Evolutionary conservation across 176 grass and related monocot genomes (phyloP), one percentile per base, ranked within the genome.

Genomic region (Bolboschoenus planiculmis): DNA sequence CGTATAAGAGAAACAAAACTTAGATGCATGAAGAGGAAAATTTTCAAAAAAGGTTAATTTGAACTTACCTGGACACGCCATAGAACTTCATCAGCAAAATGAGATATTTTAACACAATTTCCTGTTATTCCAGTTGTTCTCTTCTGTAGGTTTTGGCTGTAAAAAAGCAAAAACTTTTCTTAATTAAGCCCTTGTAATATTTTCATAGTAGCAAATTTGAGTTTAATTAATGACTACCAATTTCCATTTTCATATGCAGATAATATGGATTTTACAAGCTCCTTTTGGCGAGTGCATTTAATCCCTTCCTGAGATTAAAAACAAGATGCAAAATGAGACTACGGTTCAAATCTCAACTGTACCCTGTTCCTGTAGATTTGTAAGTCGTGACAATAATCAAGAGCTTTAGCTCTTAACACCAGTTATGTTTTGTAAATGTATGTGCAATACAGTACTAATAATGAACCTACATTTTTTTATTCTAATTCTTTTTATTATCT

Each of bases 1-100:
- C 61, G 18, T 7, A 54, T 20, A 71, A 24, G 3, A 48, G 3
- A 18, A 76, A 55, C 33, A 83, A 62, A 47, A 26, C 40, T 40
- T 18, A 55, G 2, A 79, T 43, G 23, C 5, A 86, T 2, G 18
- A 78, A 83, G 36, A 60, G 58, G 79, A 67, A 26, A 68, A 75
- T 46, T 84, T 53, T 37, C 58, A 65, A 60, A 84, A 84, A 70
- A 57, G 30, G 7, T 56, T 20, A 71, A 31, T 55, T 37, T 62
- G 13, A 47, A 80, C 43, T 84, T 72, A 98, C 92, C 95, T 93
- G 95, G 62, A 94, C 74, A 88, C 86, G 92, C 92, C 87, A 94
- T 14, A 98, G 48, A 88, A 98, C 46, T 79, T 90, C 87, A 89
- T 93, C 92, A 24, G 90, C 88, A 53, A 72, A 83, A 58, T 67